Base-by-base conservation (phyloP, 257 asterid species). In the Fraxinus excelsior region DNA sequence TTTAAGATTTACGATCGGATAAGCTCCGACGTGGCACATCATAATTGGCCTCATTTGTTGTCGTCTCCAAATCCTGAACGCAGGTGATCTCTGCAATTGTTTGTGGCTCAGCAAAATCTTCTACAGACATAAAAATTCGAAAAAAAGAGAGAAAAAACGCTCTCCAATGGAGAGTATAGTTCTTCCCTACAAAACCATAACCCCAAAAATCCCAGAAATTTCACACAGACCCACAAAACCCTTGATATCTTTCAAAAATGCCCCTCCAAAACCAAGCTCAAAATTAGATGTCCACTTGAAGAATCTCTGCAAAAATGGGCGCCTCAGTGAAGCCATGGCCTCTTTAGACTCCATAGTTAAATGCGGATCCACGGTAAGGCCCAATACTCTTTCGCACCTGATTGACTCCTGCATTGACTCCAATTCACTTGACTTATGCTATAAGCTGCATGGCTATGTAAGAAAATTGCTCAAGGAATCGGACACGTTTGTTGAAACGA, bases 291-390 rank as follows among this genome's bases (percentile, higher is more conserved):
- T 89, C 78, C 79, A 86, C 72, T 83, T 93, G 82, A 86, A 80
- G 86, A 86, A 87, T 6, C 96, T 91, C 35, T 85, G 93, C 90
- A 78, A 71, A 38, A 87, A 85, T 31, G 92, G 90, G 26, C 91
- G 91, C 51, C 85, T 90, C 7, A 67, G 49, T 35, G 94, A 89
- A 82, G 94, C 97, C 8, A 85, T 93, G 66, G 80, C 82, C 72
- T 80, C 85, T 21, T 71, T 93, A 9, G 92, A 87, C 51, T 80
- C 90, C 78, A 26, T 79, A 18, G 49, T 76, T 0, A 37, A 74
- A 40, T 74, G 82, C 79, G 84, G 79, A 23, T 82, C 91, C 74
- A 67, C 79, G 85, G 90, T 91, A 70, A 85, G 84, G 46, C 83
- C 77, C 82, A 75, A 77, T 74, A 91, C 96, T 40, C 82, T 93